A percentile compares a stretch with the other conserved stretches of the same genome.
Evolutionary conservation across 805 yeast species (phyloP).

Genomic region (Teunomyces kruisii): DNA sequence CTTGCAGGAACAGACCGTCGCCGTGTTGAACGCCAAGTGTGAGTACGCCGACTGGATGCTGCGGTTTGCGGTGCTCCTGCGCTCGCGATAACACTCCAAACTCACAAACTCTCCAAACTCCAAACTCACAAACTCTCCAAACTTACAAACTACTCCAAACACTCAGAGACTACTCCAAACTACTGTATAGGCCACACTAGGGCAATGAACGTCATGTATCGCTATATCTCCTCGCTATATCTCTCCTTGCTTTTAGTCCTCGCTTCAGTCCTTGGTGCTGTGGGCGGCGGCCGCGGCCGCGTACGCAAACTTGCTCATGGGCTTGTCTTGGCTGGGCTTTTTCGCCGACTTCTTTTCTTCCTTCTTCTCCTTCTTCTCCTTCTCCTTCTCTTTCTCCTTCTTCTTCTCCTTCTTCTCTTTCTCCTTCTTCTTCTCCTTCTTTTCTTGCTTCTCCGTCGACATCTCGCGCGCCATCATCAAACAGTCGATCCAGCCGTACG

Average conservation of each 20-base stretch:
- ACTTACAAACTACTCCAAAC: no score
- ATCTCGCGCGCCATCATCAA: conserved; percentile 64
- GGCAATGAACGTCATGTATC: neutral
- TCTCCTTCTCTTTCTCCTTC: neutral
- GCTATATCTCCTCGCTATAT: no score
- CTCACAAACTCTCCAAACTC: no score
- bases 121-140: no score
- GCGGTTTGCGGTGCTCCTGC: no score
- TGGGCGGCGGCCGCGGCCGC: conserved; percentile 50
- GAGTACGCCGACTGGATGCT: conserved; percentile 36
- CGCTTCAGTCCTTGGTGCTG: conserved; percentile 15
- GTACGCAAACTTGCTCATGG: conserved; percentile 38
- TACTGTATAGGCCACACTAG: no score
- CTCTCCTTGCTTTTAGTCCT: no score
- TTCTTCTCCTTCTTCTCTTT: neutral
- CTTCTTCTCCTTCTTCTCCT: neutral
- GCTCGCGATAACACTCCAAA: no score
- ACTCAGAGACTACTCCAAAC: no score
- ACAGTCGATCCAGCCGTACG: conserved; percentile 68
- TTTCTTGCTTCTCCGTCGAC: conserved; percentile 9
- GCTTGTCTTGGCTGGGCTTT: conserved; percentile 6
- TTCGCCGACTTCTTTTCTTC: conserved; percentile 5
- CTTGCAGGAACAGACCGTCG: conserved; percentile 30
- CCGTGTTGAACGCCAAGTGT: conserved; percentile 37
- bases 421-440: conserved; percentile 2